These are phyloP conservation scores for Melaleuca alternifolia DNA, from an alignment of 345 rosid genomes.

Conservation along the genomic window DNA sequence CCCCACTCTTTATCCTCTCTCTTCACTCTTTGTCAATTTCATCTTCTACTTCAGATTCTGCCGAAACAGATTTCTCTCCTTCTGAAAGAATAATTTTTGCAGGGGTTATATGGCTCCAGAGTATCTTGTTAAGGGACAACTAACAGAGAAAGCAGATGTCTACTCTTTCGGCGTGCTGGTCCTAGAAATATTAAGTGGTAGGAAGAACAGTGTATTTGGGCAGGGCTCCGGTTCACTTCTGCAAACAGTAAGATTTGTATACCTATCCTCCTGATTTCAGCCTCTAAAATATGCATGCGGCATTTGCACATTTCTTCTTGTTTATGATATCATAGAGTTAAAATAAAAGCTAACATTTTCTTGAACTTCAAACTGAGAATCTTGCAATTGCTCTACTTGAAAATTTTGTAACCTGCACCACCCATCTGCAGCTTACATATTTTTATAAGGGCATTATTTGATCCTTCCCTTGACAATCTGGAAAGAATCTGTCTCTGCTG, in stretches of 20 bases:
- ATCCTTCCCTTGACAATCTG: background rate
- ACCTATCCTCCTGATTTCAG: background rate
- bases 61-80: background rate
- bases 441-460: background rate
- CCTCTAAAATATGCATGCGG: background rate
- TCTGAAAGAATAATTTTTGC: background rate
- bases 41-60: background rate
- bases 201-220: background rate
- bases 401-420: background rate
- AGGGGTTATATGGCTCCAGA: slow-evolving; percentile 16
- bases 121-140: slow-evolving; percentile 11
- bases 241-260: background rate
- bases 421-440: background rate
- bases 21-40: background rate
- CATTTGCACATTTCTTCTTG: background rate
- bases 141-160: slow-evolving; percentile 11
- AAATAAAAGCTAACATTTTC: background rate
- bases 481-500: background rate
- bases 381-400: background rate
- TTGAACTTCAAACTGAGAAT: background rate
- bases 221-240: background rate
- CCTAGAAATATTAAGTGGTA: slow-evolving; percentile 7
- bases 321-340: background rate
- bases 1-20: too few relatives aligned
- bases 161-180: slow-evolving; percentile 3